Percentiles rank a stretch among this genome's conserved stretches.
These are phyloP conservation scores for Lojkania enalia DNA, from an alignment of 2,329 filamentous ascomycete species.

Conservation along the genomic window DNA sequence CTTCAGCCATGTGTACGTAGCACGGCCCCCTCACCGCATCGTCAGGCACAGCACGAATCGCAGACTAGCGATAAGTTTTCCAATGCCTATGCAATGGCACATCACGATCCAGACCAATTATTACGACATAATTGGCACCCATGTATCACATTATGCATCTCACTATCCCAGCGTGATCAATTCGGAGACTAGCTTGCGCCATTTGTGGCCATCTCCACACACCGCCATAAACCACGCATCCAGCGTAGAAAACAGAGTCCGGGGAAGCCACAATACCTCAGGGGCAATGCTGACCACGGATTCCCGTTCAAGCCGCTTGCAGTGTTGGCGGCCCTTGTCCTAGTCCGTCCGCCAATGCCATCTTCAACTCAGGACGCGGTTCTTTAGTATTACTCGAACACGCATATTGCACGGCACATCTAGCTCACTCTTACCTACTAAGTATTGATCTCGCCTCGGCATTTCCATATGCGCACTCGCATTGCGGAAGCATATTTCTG, in stretches of 20 bases:
- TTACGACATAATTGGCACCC: slow-evolving; percentile 31
- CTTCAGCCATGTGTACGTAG: slow-evolving; percentile 18
- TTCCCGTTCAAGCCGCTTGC: slow-evolving; percentile 24
- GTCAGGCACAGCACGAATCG: slow-evolving; percentile 33
- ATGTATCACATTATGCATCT: slow-evolving; percentile 21
- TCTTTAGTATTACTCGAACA: too few relatives aligned
- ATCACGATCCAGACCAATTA: slow-evolving; percentile 37
- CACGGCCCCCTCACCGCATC: slow-evolving; percentile 33
- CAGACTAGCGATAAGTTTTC: slow-evolving; percentile 30
- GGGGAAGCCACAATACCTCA: slow-evolving; percentile 33
- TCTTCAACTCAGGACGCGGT: too few relatives aligned
- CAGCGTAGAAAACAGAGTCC: slow-evolving; percentile 29
- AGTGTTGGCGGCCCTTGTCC: slow-evolving; percentile 10
- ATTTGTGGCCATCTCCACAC: slow-evolving; percentile 35
- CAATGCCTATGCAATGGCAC: slow-evolving; percentile 24
- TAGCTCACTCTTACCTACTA: too few relatives aligned
- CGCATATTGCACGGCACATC: too few relatives aligned
- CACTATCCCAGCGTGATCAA: slow-evolving; percentile 29
- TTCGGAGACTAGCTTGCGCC: slow-evolving; percentile 33
- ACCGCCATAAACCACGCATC: slow-evolving; percentile 31
- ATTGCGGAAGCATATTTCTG: too few relatives aligned
- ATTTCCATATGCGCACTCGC: too few relatives aligned
- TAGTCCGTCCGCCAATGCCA: neutral
- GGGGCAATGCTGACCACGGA: slow-evolving; percentile 27
- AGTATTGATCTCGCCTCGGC: too few relatives aligned